These are phyloP conservation scores for Suillus placidus DNA, from an alignment of 768 basidiomycete species.

Conservation along the genomic window DNA sequence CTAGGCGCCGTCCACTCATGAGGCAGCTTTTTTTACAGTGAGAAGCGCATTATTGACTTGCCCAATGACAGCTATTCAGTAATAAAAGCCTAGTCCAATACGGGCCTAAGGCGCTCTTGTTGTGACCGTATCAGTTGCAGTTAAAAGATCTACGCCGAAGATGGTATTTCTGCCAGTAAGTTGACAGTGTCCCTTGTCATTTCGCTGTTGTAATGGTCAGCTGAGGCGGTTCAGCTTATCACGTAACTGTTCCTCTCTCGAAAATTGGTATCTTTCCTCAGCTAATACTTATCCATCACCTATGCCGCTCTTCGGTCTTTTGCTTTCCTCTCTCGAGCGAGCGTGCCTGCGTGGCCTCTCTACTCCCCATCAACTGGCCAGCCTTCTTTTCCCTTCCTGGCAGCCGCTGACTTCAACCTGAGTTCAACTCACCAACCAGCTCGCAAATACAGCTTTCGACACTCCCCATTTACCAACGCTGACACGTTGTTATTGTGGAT, in stretches of 20 bases:
- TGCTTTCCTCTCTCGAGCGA: constrained; percentile 16
- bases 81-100: constrained; percentile 1
- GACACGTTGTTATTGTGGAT: constrained; percentile 18
- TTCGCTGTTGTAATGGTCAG: constrained; percentile 13
- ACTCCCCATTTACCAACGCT: constrained; percentile 17
- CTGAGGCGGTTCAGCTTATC: constrained; percentile 29
- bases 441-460: constrained; percentile 17
- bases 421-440: constrained; percentile 12
- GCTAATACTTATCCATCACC: constrained; percentile 20
- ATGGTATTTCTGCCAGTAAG: constrained; percentile 1
- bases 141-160: constrained; percentile 5
- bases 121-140: neutral
- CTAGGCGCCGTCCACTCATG: neutral
- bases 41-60: constrained; percentile 5
- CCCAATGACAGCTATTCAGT: neutral
- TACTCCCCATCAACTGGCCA: constrained; percentile 31
- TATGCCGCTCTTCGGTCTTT: constrained; percentile 20
- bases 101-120: constrained; percentile 3
- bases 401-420: constrained; percentile 9
- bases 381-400: constrained; percentile 20
- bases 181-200: constrained; percentile 8
- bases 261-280: constrained; percentile 22
- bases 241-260: constrained; percentile 31
- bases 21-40: constrained; percentile 2
- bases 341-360: constrained; percentile 17